Conservation (phyloP, 306 rosid genomes). For the Cercis canadensis region DNA sequence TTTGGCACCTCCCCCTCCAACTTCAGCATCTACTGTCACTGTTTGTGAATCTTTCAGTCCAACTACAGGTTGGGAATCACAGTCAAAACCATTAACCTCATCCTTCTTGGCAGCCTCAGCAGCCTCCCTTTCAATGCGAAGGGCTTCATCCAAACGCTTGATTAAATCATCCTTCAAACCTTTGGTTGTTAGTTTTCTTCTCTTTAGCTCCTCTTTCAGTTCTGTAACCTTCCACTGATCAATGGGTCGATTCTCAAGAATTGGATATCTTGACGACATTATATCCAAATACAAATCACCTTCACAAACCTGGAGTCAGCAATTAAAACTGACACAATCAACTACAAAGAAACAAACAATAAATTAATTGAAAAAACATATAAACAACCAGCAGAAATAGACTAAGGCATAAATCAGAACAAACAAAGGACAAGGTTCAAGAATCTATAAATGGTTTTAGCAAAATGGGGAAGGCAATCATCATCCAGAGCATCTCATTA, state of each 20-base stretch:
- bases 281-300: conserved; percentile 48
- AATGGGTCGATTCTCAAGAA: conserved; percentile 75
- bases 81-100: conserved; percentile 40
- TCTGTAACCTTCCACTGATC: conserved; percentile 94
- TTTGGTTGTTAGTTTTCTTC: conserved; percentile 65
- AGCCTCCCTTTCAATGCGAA: conserved; percentile 60
- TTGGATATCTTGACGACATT: conserved; percentile 79
- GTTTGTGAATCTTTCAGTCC: conserved; percentile 36
- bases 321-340: conserved; percentile 22
- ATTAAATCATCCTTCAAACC: conserved; percentile 95
- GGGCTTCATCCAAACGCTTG: conserved; percentile 77
- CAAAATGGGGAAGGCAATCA: neutral
- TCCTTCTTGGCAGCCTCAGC: conserved; percentile 46
- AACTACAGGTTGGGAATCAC: conserved; percentile 28
- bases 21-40: conserved; percentile 30
- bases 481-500: neutral
- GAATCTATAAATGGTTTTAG: neutral
- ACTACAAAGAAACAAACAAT: conserved; percentile 15
- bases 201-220: conserved; percentile 89
- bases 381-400: neutral
- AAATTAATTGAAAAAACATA: neutral
- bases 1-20: conserved; percentile 1
- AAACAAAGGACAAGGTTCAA: neutral
- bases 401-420: neutral
- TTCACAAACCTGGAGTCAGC: conserved; percentile 44